A percentile compares a stretch with the other conserved stretches of the same genome.
phyloP scores from a whole-genome alignment of 306 rosid species.

The Vigna radiata region DNA sequence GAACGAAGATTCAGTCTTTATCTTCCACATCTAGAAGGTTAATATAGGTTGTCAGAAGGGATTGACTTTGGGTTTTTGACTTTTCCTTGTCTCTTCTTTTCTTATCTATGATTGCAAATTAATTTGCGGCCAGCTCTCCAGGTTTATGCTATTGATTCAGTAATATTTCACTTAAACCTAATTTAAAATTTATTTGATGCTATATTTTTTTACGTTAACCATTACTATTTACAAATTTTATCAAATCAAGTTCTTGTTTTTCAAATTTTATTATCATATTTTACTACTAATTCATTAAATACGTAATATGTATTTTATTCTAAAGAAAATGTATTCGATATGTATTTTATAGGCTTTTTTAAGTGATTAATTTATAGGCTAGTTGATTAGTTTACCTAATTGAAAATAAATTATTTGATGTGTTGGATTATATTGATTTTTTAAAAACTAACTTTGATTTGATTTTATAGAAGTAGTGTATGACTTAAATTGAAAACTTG shows the following conservation, averaged over 20 bases:
- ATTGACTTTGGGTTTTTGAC: constrained; percentile 29
- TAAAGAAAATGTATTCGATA: too few relatives aligned
- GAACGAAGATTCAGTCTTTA: not conserved
- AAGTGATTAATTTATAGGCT: not conserved
- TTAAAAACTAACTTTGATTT: not conserved
- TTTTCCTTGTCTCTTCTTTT: not conserved
- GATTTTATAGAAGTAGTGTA: not conserved
- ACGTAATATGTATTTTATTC: too few relatives aligned
- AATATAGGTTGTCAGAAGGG: not conserved
- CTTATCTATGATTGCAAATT: not conserved
- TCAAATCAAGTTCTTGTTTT: too few relatives aligned
- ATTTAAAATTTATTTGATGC: too few relatives aligned
- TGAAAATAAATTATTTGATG: not conserved
- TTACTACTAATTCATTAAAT: too few relatives aligned
- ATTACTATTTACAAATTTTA: too few relatives aligned
- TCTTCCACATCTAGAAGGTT: constrained; percentile 7
- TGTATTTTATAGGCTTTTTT: too few relatives aligned
- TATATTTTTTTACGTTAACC: too few relatives aligned
- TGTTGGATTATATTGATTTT: not conserved
- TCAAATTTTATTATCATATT: too few relatives aligned
- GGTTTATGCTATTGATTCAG: not conserved
- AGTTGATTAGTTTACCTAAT: not conserved
- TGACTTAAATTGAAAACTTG: not conserved
- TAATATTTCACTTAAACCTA: not conserved
- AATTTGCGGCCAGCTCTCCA: not conserved